Conservation (phyloP, 2,329 filamentous ascomycete genomes). For the Colletotrichum sojae region DNA sequence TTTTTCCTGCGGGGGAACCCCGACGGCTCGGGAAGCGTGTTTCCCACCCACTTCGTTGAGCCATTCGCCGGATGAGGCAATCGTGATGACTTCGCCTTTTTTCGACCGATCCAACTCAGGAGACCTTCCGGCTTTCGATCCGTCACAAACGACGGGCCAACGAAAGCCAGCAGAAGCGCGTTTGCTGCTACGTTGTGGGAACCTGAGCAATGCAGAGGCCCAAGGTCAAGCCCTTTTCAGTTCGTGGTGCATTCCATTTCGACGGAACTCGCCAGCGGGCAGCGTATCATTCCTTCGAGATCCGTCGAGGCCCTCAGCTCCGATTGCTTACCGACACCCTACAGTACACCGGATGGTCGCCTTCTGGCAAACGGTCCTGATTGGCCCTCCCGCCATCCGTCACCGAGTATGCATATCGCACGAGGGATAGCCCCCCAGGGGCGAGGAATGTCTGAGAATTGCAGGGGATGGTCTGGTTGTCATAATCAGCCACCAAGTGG, state of each 20-base stretch:
- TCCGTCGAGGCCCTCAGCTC: slow-evolving; percentile 32
- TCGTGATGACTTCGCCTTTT: slow-evolving; percentile 1
- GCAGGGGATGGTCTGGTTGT: slow-evolving; percentile 35
- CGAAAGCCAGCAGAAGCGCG: slow-evolving; percentile 25
- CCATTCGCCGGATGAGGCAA: background rate
- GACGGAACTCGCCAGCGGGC: slow-evolving; percentile 16
- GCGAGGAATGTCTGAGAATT: slow-evolving; percentile 41
- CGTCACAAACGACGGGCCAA: slow-evolving; percentile 31
- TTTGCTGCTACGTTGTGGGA: slow-evolving; percentile 29
- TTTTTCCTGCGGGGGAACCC: slow-evolving; percentile 11
- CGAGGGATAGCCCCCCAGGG: slow-evolving; percentile 33
- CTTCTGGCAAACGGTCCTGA: slow-evolving; percentile 7
- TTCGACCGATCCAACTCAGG: slow-evolving; percentile 4
- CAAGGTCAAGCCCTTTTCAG: slow-evolving; percentile 31
- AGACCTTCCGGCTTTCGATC: slow-evolving; percentile 16
- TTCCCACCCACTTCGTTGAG: background rate
- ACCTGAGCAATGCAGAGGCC: slow-evolving; percentile 33
- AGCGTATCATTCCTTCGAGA: slow-evolving; percentile 31
- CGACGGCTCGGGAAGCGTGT: background rate
- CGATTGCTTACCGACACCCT: slow-evolving; percentile 23
- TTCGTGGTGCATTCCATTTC: slow-evolving; percentile 24
- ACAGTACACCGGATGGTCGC: slow-evolving; percentile 19
- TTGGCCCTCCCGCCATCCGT: slow-evolving; percentile 19
- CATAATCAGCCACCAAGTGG: slow-evolving; percentile 38
- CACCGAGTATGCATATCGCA: slow-evolving; percentile 27